Evolutionary conservation across 164 flowering plant species (phyloP), one percentile per base, ranked within the genome.

Genomic region (Stephania japonica): DNA sequence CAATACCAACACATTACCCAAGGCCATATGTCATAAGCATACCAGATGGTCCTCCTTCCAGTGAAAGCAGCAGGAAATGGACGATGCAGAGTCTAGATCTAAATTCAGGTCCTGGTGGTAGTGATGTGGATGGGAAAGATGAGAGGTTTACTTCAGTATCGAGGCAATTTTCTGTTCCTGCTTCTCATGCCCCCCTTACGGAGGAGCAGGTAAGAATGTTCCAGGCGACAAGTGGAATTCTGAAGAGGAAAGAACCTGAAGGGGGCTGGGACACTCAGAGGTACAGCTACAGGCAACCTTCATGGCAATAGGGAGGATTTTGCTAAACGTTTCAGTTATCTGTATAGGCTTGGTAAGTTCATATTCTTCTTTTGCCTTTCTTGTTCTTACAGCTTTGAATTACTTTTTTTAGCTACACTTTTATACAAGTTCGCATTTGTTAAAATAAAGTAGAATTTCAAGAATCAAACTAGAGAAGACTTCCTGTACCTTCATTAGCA

Each of bases 41-140:
- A 67, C 81, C 91, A 1, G 91, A 86, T 47, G 80, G 76, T 66
- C 67, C 78, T 38, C 75, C 67, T 66, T 81, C 78, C 50, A 64
- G 78, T 26, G 97, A 88, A 23, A 83, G 81, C 77, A 82, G 78
- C 79, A 82, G 85, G 69, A 91, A 85, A 77, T 88, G 91, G 91
- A 81, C 80, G 42, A 81, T 86, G 71, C 91, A 85, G 71, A 89
- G 91, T 59, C 77, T 92, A 42, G 98, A 92, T 79, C 85, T 92
- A 4, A 92, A 92, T 82, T 79, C 94, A 7, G 99, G 98, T 38
- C 98, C 95, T 43, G 92, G 88, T 49, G 81, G 77, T 44, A 25
- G 76, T 32, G 94, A 90, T 43, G 59, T 70, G 7, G 98, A 90
- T 42, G 86, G 85, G 62, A 86, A 86, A 72, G 89, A 89, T 69